phyloP scores from a whole-genome alignment of 75 land plant species.

The Azolla pinnata region DNA sequence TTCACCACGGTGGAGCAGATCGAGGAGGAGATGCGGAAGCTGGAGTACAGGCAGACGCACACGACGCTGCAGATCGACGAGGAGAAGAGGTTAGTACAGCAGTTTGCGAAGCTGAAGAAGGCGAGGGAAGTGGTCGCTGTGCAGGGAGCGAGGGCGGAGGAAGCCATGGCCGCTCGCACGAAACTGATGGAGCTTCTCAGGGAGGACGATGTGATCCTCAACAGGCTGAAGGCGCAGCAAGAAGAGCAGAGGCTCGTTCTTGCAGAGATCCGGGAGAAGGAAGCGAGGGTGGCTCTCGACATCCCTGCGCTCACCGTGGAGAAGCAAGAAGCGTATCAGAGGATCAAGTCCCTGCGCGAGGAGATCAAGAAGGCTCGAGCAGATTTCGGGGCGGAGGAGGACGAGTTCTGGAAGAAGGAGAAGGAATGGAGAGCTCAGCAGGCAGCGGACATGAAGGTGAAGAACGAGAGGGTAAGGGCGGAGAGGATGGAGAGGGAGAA shows the following conservation, averaged over 20 bases:
- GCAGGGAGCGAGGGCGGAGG: constrained; percentile 18
- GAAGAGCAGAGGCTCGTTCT: constrained; percentile 19
- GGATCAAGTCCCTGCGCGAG: constrained; percentile 20
- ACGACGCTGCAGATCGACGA: constrained; percentile 32
- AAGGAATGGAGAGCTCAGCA: constrained; percentile 32
- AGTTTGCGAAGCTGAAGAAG: constrained; percentile 25
- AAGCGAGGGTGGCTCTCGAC: constrained; percentile 18
- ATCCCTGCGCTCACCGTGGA: constrained; percentile 31
- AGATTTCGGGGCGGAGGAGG: constrained; percentile 31
- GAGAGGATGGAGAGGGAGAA: constrained; percentile 36
- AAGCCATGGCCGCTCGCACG: constrained; percentile 16
- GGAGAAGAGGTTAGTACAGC: constrained; percentile 25
- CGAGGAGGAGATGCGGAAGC: constrained; percentile 35
- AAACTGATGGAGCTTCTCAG: constrained; percentile 19
- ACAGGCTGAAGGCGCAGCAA: constrained; percentile 22
- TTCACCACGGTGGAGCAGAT: constrained; percentile 34
- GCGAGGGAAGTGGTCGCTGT: constrained; percentile 31
- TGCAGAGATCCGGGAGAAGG: constrained; percentile 22
- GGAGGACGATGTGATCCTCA: constrained; percentile 28
- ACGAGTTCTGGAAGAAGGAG: constrained; percentile 31
- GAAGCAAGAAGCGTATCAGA: constrained; percentile 26
- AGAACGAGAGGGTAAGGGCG: constrained; percentile 28
- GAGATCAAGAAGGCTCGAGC: constrained; percentile 20
- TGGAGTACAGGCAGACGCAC: constrained; percentile 27
- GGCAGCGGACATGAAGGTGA: constrained; percentile 20